Conservation (phyloP, 768 basidiomycete genomes). For the Chlorophyllum brunneum region DNA sequence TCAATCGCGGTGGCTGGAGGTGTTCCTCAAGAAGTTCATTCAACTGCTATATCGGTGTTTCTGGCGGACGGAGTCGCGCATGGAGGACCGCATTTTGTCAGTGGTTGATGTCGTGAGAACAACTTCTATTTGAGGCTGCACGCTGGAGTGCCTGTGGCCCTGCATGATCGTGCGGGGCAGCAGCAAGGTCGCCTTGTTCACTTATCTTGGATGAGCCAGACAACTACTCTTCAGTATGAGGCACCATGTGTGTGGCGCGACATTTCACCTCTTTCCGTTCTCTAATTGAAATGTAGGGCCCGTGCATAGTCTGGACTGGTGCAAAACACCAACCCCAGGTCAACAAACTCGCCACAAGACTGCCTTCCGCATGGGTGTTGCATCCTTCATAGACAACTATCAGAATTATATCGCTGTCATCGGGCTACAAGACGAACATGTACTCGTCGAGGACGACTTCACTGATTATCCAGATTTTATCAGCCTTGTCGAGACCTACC, state of each 20-base stretch:
- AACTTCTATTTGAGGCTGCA: too few species aligned
- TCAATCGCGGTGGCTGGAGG: background rate
- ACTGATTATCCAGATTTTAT: conserved; percentile 84
- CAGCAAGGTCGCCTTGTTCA: background rate
- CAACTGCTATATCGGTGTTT: background rate
- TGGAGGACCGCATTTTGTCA: background rate
- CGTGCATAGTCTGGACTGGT: conserved; percentile 85
- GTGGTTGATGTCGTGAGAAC: background rate
- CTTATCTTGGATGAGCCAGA: conserved; percentile 51
- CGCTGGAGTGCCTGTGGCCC: background rate
- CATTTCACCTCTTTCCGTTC: conserved; percentile 2
- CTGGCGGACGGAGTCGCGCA: background rate
- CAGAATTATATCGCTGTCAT: conserved; percentile 78
- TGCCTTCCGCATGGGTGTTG: conserved; percentile 81
- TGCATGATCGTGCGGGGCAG: background rate
- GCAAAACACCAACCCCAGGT: conserved; percentile 72
- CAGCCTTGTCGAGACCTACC: conserved; percentile 76
- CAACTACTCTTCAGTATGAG: conserved; percentile 76
- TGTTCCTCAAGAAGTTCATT: background rate
- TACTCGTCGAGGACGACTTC: conserved; percentile 83
- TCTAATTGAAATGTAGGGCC: conserved; percentile 53
- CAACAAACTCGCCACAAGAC: conserved; percentile 70
- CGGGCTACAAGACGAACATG: conserved; percentile 79
- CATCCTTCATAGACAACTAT: conserved; percentile 82
- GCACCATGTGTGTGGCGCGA: conserved; percentile 64